These are phyloP conservation scores for Hsuehochloa calcarea DNA, from an alignment of 176 grass and related monocot species.

Conservation along the genomic window DNA sequence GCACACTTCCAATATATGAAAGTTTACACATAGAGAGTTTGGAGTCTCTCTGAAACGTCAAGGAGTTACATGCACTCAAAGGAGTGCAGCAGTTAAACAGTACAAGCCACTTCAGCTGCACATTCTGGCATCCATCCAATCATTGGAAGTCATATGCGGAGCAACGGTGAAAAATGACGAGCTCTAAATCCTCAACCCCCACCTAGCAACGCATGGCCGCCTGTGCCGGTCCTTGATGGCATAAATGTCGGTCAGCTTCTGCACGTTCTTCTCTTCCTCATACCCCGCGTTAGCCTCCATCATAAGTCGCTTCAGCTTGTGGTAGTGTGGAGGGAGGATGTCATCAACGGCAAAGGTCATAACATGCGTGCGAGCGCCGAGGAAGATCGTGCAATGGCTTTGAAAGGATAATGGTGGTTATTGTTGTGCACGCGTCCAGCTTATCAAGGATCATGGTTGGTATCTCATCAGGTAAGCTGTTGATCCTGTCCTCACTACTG, in stretches of 20 bases:
- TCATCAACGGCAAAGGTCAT: constrained; percentile 20
- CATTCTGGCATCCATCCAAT: background rate
- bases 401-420: constrained; percentile 1
- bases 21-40: background rate
- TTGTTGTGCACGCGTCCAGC: background rate
- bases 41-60: constrained; percentile 7
- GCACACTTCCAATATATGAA: background rate
- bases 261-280: background rate
- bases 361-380: background rate
- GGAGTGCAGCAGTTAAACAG: constrained; percentile 1
- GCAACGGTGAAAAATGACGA: background rate
- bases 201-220: constrained; percentile 29
- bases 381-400: constrained; percentile 31
- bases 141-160: background rate
- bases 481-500: constrained; percentile 8
- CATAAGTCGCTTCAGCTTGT: background rate
- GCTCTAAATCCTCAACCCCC: constrained; percentile 25
- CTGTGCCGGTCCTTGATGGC: background rate
- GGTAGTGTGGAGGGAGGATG: constrained; percentile 14
- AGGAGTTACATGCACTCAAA: background rate
- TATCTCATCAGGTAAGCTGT: constrained; percentile 11
- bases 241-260: background rate
- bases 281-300: background rate
- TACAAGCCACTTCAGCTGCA: background rate
- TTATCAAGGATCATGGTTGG: constrained; percentile 7